Evolutionary conservation across 2,329 filamentous ascomycete species (phyloP).

Genomic region (Colletotrichum gloeosporioides): DNA sequence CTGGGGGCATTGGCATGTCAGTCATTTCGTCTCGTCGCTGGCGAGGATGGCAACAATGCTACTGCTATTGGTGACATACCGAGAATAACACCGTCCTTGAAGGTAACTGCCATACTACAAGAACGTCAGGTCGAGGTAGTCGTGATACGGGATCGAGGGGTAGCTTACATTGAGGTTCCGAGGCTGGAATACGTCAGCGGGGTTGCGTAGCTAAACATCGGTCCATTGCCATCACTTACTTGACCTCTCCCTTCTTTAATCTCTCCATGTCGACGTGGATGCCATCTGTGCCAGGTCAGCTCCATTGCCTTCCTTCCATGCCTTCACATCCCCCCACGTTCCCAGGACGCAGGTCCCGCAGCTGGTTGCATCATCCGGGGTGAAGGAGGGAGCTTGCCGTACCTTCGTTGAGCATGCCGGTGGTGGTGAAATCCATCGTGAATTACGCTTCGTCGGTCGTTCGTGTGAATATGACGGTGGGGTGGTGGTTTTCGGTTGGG

Average conservation of each 20-base stretch:
- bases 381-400: slow-evolving; percentile 22
- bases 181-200: slow-evolving; percentile 63
- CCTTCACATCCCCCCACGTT: neutral
- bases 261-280: slow-evolving; percentile 99
- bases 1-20: slow-evolving; percentile 39
- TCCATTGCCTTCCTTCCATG: neutral
- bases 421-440: slow-evolving; percentile 67
- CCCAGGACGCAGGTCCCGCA: neutral
- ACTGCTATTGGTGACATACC: slow-evolving; percentile 50
- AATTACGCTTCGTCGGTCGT: neutral
- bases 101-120: slow-evolving; percentile 94
- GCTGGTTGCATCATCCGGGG: neutral
- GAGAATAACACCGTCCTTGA: slow-evolving; percentile 97
- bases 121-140: slow-evolving; percentile 25
- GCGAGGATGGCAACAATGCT: neutral
- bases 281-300: slow-evolving; percentile 71
- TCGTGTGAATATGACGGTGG: slow-evolving; percentile 21
- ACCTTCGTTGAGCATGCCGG: slow-evolving; percentile 70
- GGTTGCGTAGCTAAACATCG: neutral
- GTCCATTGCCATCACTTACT: slow-evolving; percentile 66
- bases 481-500: neutral
- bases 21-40: neutral
- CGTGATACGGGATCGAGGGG: neutral
- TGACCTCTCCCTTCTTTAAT: slow-evolving; percentile 98
- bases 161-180: slow-evolving; percentile 90